Evolutionary conservation across 371 early-diverging fungal species (phyloP), one percentile per base, ranked within the genome.

Genomic region (Mortierella sp.): DNA sequence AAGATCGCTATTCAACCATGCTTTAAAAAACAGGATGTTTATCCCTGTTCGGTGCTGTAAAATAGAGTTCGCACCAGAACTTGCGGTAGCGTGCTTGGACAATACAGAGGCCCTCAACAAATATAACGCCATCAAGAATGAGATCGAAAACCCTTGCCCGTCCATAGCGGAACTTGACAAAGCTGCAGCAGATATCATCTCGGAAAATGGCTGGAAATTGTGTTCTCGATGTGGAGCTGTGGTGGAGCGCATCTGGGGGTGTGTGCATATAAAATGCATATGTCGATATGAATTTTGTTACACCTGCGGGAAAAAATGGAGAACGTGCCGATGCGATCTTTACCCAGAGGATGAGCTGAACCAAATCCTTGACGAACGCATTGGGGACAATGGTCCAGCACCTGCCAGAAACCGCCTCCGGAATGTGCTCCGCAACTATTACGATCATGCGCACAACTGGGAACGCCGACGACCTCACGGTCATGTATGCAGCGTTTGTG

Each of bases 11-110:
- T 76, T 52, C 57, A 15, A 36, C 8, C 59, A 58, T n/a, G 71
- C 76, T 21, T 21, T 76, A 22, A 33, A 33, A 24, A 50, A 76
- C 40, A 66, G 67, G 48, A 9, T 55, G 4, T 63, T 67, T 43
- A 71, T 76, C 10, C 76, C 71, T 38, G 76, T 76, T 58, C 76
- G 76, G 1, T 76, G 71, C 64, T 67, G 67, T 40, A 62, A 47
- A 47, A 28, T 62, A 28, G 4, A 43, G 4, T 76, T 76, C 32
- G 40, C 53, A 0, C 1, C n/a, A 19, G 63, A 52, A 0, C 10
- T 76, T 2, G 70, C 7, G 1, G 15, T 28, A n/a, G 76, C 40
- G 6, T 70, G 76, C 32, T 63, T 76, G 59, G 36, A 4, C 32
- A 45, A 65, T 33, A 7, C 28, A 2, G 43, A 9, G 0, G 66